Conservation (phyloP, 169 alveolate genomes). For the Plasmodium inui region DNA sequence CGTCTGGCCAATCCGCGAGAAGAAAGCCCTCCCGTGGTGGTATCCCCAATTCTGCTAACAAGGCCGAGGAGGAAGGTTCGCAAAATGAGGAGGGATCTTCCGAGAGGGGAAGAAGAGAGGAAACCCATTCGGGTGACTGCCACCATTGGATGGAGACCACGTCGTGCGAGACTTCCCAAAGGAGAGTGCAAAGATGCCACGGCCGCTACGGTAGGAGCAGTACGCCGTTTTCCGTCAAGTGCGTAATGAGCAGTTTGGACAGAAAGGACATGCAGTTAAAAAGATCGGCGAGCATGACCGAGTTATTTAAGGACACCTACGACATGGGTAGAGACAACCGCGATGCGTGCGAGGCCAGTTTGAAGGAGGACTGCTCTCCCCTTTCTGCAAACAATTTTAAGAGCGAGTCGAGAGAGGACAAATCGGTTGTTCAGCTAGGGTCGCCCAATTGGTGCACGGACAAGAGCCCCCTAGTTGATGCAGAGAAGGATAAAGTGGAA, state of each 20-base stretch:
- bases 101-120: not conserved
- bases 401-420: not conserved
- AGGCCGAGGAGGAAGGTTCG: not conserved
- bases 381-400: not conserved
- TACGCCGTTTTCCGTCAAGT: not conserved
- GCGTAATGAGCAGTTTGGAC: not conserved
- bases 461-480: no score
- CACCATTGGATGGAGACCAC: not conserved
- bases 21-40: not conserved
- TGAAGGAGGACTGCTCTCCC: not conserved
- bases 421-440: not conserved
- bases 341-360: not conserved
- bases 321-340: not conserved
- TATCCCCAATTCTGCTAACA: not conserved
- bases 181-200: not conserved
- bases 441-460: not conserved
- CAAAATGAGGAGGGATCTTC: not conserved
- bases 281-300: constrained; percentile 13
- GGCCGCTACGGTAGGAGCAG: not conserved
- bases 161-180: not conserved
- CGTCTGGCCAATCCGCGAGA: not conserved
- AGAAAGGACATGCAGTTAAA: not conserved
- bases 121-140: not conserved
- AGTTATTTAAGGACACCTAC: not conserved
- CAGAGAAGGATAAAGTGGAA: not conserved